Base-by-base conservation (phyloP, 2,329 filamentous ascomycete species). In the Metarhizium brunneum region DNA sequence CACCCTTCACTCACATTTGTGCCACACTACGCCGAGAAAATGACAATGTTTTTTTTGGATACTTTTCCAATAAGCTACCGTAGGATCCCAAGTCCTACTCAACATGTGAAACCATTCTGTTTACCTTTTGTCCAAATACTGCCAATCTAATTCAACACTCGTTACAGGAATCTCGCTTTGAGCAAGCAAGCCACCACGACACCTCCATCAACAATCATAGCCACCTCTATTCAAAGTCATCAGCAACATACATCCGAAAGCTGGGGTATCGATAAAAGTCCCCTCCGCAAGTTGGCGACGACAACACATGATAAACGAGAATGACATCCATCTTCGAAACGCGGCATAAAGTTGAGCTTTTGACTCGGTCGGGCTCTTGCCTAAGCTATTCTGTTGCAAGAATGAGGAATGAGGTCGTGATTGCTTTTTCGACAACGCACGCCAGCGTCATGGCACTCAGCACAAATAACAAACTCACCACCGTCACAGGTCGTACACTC, bases 391-490 rank as follows among this genome's bases (percentile, higher is more conserved):
- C 48, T 45, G 35, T 52, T 54, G 48, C 47, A 52, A 16, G 36
- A 42, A 45, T 57, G 55, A 10, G 52, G 42, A 8, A 50, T 29
- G 5, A 57, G 52, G 20, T 51, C 50, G 14, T 58, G 58, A 10
- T 30, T 53, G 13, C n/a, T 18, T 18, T 52, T 47, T 4, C 54
- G 49, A 50, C 58, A 59, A 20, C 56, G 36, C 1, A 50, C 35
- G 2, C 52, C 58, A 2, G 47, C 18, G 0, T 52, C 50, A 3
- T 54, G 32, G 32, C 59, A 62, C 25, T 56, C 54, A 0, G 20
- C 47, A 8, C 60, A 62, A 11, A 57, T 49, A 10, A 59, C 43
- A 32, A 60, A 60, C n/a, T 54, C 53, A 35, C 57, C 59, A 4
- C 40, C 55, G 35, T 62, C 54, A 38, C 60, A 60, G 1, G 48